Evolutionary conservation across 1,139 yeast species (phyloP).

Genomic region (Pneumocystis jirovecii): DNA sequence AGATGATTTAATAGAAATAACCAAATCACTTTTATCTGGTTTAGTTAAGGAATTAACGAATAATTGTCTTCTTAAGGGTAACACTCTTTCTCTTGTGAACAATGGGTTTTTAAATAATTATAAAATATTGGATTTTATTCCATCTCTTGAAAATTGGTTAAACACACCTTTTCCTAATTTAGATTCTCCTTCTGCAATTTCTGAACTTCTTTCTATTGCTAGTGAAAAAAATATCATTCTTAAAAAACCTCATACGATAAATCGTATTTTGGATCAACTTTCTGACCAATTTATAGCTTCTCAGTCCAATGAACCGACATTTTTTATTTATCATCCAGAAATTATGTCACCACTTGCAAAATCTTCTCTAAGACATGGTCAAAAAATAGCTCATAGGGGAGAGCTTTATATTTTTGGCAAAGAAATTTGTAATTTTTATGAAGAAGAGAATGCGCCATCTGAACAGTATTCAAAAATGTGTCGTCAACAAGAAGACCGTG

Average conservation of each 20-base stretch:
- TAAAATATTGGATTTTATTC: conserved; percentile 83
- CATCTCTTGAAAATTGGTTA: conserved; percentile 61
- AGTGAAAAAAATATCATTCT: conserved; percentile 16
- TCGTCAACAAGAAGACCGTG: conserved; percentile 98
- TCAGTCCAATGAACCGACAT: conserved; percentile 41
- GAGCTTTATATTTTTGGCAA: conserved; percentile 68
- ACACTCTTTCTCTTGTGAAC: conserved; percentile 28
- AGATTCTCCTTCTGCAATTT: not conserved
- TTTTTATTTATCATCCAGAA: conserved; percentile 73
- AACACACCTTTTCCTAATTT: not conserved
- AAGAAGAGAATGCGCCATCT: conserved; percentile 82
- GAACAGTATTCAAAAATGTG: conserved; percentile 85
- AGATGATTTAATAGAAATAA: conserved; percentile 90
- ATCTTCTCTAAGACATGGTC: conserved; percentile 28
- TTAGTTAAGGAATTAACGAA: conserved; percentile 96
- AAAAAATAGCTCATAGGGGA: conserved; percentile 50
- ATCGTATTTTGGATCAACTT: conserved; percentile 52
- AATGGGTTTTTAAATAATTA: not conserved
- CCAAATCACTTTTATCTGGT: conserved; percentile 85
- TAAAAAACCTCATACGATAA: conserved; percentile 23
- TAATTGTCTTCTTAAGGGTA: conserved; percentile 58
- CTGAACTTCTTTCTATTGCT: conserved; percentile 23
- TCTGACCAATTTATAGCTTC: conserved; percentile 56
- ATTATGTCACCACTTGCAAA: conserved; percentile 80
- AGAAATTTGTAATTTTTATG: conserved; percentile 88